Conservation (phyloP, 139 green algal genomes). For the Tetraselmis striata region DNA sequence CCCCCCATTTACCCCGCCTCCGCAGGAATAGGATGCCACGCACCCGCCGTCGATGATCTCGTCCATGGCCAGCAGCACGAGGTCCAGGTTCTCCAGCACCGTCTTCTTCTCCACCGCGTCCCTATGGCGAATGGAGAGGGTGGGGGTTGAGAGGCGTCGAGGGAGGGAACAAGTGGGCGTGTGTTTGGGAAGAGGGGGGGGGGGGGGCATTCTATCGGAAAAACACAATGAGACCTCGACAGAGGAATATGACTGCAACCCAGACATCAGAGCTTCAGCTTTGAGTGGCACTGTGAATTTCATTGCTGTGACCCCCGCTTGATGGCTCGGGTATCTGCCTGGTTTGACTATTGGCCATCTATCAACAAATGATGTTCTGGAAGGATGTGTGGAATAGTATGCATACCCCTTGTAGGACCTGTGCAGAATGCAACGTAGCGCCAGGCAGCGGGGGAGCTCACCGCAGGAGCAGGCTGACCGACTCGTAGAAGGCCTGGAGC, state of each 20-base stretch:
- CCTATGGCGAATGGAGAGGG: slow-evolving; percentile 37
- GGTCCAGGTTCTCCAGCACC: slow-evolving; percentile 97
- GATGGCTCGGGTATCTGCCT: too few species aligned
- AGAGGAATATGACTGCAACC: too few species aligned
- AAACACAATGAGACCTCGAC: not conserved
- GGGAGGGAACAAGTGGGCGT: not conserved
- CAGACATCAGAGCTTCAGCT: too few species aligned
- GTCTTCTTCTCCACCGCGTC: slow-evolving; percentile 97
- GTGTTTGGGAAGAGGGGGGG: not conserved
- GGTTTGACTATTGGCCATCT: too few species aligned
- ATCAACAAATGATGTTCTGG: too few species aligned
- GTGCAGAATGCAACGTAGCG: not conserved
- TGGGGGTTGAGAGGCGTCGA: not conserved
- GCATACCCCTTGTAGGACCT: too few species aligned
- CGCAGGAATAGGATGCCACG: too few species aligned
- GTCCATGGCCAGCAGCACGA: slow-evolving; percentile 92
- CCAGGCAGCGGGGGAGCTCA: slow-evolving; percentile 2
- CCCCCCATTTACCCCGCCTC: too few species aligned
- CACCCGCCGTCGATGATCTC: slow-evolving; percentile 93
- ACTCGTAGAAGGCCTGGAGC: slow-evolving; percentile 83
- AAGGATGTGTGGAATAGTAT: too few species aligned
- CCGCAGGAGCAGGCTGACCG: slow-evolving; percentile 70
- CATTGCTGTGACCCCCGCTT: too few species aligned
- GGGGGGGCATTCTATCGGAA: too few species aligned
- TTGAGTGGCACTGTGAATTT: too few species aligned